phyloP scores from a whole-genome alignment of 306 rosid species.

The Cyamopsis tetragonoloba region DNA sequence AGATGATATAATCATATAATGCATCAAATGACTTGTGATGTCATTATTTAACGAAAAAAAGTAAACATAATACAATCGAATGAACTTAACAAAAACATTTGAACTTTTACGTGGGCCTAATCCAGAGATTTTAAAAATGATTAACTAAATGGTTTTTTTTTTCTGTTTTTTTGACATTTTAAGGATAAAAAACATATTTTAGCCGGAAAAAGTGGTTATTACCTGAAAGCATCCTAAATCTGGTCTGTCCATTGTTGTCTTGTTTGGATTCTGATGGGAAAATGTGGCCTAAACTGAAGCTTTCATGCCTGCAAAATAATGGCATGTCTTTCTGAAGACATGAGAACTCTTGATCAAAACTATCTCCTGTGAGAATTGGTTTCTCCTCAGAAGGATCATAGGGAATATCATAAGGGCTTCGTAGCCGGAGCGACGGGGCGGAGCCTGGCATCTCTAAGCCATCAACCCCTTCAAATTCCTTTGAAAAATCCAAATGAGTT shows the following conservation, averaged over 20 bases:
- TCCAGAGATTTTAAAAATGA: too few species aligned
- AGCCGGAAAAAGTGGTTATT: not conserved
- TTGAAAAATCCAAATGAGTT: not conserved
- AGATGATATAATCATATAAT: too few species aligned
- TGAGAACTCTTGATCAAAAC: conserved; percentile 58
- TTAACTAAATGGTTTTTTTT: too few species aligned
- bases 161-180: too few species aligned
- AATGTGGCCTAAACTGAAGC: conserved; percentile 52
- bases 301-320: conserved; percentile 60
- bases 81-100: too few species aligned
- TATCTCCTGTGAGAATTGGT: conserved; percentile 51
- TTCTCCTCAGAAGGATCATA: conserved; percentile 72
- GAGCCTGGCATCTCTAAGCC: conserved; percentile 61
- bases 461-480: conserved; percentile 31
- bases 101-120: too few species aligned
- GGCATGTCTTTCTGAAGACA: conserved; percentile 39
- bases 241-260: conserved; percentile 22
- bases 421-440: conserved; percentile 63
- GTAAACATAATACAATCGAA: too few species aligned
- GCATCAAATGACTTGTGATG: too few species aligned
- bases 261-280: conserved; percentile 26
- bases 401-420: conserved; percentile 73
- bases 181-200: not conserved
- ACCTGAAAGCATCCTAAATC: conserved; percentile 49
- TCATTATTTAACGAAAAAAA: too few species aligned